phyloP scores from a whole-genome alignment of 352 stramenopile species.

The Globisporangium paddicum region DNA sequence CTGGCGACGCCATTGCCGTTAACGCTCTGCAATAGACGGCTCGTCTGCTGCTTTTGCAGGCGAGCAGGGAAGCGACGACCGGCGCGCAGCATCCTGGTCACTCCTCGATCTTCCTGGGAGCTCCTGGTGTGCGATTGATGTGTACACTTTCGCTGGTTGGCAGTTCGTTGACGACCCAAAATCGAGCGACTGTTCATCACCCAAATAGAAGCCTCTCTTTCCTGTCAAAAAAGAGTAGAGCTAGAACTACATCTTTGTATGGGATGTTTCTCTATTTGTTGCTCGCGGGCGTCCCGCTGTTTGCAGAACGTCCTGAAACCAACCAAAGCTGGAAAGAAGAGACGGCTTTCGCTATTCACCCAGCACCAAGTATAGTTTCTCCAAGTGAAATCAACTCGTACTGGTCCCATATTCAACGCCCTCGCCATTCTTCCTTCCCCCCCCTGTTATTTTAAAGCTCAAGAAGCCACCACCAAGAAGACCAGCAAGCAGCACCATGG shows the following conservation, averaged over 20 bases:
- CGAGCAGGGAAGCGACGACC: conserved; percentile 16
- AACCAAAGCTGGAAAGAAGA: conserved; percentile 5
- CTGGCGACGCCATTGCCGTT: not conserved
- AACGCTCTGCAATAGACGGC: not conserved
- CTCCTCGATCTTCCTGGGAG: conserved; percentile 4
- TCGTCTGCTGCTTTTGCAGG: conserved; percentile 1
- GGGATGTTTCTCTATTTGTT: not conserved
- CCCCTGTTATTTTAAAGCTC: conserved; percentile 8
- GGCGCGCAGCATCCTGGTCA: conserved; percentile 13
- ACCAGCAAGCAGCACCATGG: conserved; percentile 34
- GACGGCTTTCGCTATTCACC: too few species aligned
- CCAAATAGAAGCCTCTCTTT: conserved; percentile 3
- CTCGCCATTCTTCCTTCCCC: not conserved
- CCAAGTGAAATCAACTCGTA: too few species aligned
- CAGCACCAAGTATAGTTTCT: too few species aligned
- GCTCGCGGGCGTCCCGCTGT: not conserved
- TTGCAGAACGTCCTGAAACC: conserved; percentile 10
- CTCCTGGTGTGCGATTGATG: not conserved
- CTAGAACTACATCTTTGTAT: not conserved
- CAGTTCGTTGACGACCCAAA: not conserved
- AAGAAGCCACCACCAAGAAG: conserved; percentile 8
- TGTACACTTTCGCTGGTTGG: not conserved
- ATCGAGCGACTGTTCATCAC: not conserved
- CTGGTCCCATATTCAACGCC: too few species aligned
- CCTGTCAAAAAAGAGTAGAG: not conserved